phyloP scores from a whole-genome alignment of 345 rosid species.

The Eucalyptus sideroxylon region DNA sequence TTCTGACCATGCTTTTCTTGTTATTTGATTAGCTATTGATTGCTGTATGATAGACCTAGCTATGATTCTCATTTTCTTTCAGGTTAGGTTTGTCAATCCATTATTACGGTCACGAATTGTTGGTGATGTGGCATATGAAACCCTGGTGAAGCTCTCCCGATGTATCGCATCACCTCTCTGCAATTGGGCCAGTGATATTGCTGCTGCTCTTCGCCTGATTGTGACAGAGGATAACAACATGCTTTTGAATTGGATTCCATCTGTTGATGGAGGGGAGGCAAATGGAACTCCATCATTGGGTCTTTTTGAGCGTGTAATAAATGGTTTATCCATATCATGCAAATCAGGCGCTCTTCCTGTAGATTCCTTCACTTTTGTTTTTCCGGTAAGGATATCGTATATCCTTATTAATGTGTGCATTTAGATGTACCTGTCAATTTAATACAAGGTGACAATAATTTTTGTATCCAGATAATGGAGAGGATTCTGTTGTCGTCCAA shows the following conservation, averaged over 20 bases:
- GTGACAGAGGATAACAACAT: slow-evolving; percentile 42
- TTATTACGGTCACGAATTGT: slow-evolving; percentile 74
- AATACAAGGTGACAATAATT: neutral
- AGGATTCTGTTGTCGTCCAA: slow-evolving; percentile 59
- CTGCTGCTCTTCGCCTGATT: slow-evolving; percentile 80
- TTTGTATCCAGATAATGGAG: slow-evolving; percentile 67
- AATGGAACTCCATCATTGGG: slow-evolving; percentile 35
- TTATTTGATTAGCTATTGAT: neutral
- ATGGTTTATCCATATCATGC: slow-evolving; percentile 64
- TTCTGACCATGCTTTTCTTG: neutral
- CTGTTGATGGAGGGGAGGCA: slow-evolving; percentile 33
- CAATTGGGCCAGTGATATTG: slow-evolving; percentile 90
- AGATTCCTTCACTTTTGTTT: slow-evolving; percentile 84
- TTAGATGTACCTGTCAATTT: neutral
- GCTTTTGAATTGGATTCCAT: slow-evolving; percentile 35
- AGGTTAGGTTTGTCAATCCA: slow-evolving; percentile 83
- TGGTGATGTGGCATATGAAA: slow-evolving; percentile 65
- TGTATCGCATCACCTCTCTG: slow-evolving; percentile 81
- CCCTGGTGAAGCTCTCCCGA: slow-evolving; percentile 73
- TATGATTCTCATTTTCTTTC: neutral
- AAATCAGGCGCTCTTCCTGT: slow-evolving; percentile 93
- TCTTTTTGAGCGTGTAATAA: slow-evolving; percentile 73
- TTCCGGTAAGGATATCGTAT: slow-evolving; percentile 50
- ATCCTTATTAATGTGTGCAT: neutral
- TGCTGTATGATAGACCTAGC: neutral